These are phyloP conservation scores for Tardiomyces digboiensis DNA, from an alignment of 1,139 yeast genomes.

Conservation along the genomic window DNA sequence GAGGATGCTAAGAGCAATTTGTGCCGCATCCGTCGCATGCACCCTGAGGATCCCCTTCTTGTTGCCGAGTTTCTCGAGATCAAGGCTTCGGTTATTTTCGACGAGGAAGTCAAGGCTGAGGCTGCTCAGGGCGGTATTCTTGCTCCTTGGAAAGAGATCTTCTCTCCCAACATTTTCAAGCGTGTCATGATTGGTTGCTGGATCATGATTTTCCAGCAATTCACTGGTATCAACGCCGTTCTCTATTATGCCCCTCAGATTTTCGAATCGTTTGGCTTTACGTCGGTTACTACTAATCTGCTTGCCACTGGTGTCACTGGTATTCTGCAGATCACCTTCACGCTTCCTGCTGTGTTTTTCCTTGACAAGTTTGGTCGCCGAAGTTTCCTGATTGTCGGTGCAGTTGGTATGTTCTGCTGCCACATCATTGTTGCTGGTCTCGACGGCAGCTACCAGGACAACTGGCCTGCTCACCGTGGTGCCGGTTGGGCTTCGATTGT, in stretches of 20 bases:
- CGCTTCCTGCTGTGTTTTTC: conserved; percentile 75
- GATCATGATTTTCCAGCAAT: conserved; percentile 81
- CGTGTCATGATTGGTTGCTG: conserved; percentile 44
- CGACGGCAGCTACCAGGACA: conserved; percentile 32
- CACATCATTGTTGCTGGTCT: conserved; percentile 66
- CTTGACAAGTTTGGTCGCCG: conserved; percentile 78
- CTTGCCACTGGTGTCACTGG: conserved; percentile 86
- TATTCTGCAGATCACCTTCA: conserved; percentile 69
- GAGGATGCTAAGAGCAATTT: conserved; percentile 37
- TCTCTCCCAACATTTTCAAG: conserved; percentile 33
- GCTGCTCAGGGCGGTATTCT: conserved; percentile 12
- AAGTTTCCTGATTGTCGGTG: conserved; percentile 50
- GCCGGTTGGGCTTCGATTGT: conserved; percentile 48
- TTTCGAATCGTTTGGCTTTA: conserved; percentile 57
- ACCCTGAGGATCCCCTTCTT: conserved; percentile 14
- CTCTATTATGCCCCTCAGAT: conserved; percentile 56
- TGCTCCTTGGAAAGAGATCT: conserved; percentile 1
- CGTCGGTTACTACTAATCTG: conserved; percentile 46
- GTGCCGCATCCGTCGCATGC: conserved; percentile 11
- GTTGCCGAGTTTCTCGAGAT: conserved; percentile 15
- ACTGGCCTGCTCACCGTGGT: conserved; percentile 17
- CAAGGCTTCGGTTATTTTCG: conserved; percentile 31
- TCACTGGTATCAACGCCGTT: conserved; percentile 86
- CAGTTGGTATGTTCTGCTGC: conserved; percentile 70
- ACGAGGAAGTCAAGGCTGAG: conserved; percentile 13